These are phyloP conservation scores for Paracoccidioides lutzii DNA, from an alignment of 2,329 filamentous ascomycete genomes.

Conservation along the genomic window DNA sequence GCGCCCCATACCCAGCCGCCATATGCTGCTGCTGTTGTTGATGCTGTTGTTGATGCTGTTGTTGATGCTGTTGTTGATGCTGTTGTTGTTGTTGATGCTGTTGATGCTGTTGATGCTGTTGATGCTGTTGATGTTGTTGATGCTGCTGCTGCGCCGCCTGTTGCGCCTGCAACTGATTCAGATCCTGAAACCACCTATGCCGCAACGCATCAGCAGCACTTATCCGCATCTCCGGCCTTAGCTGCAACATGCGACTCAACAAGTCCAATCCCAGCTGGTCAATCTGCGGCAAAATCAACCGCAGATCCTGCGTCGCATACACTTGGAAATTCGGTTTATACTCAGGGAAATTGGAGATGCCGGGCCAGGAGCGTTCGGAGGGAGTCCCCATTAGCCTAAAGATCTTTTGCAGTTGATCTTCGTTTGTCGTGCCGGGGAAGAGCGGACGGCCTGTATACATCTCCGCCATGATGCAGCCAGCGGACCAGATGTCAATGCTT, in stretches of 20 bases:
- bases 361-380: constrained; percentile 88
- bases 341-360: constrained; percentile 89
- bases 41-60: constrained; percentile 18
- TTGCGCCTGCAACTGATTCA: constrained; percentile 41
- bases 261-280: constrained; percentile 79
- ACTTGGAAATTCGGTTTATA: constrained; percentile 94
- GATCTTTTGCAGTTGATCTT: constrained; percentile 93
- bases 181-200: constrained; percentile 80
- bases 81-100: constrained; percentile 11
- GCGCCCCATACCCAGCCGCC: constrained; percentile 23
- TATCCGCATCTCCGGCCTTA: constrained; percentile 82
- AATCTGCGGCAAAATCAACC: constrained; percentile 77
- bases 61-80: too few relatives aligned
- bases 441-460: constrained; percentile 95
- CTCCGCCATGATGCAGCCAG: constrained; percentile 98
- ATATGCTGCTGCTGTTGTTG: constrained; percentile 20
- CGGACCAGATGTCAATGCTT: constrained; percentile 99
- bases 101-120: constrained; percentile 21
- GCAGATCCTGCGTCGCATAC: constrained; percentile 82
- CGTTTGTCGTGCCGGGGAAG: constrained; percentile 95
- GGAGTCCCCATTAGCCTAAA: constrained; percentile 98
- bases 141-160: constrained; percentile 29
- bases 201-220: constrained; percentile 74
- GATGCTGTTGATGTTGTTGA: constrained; percentile 18
- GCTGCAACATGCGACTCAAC: constrained; percentile 78